A percentile compares a stretch with the other conserved stretches of the same genome.
Conservation (phyloP, 2,329 filamentous ascomycete species). For the Epichloe uncinata region DNA sequence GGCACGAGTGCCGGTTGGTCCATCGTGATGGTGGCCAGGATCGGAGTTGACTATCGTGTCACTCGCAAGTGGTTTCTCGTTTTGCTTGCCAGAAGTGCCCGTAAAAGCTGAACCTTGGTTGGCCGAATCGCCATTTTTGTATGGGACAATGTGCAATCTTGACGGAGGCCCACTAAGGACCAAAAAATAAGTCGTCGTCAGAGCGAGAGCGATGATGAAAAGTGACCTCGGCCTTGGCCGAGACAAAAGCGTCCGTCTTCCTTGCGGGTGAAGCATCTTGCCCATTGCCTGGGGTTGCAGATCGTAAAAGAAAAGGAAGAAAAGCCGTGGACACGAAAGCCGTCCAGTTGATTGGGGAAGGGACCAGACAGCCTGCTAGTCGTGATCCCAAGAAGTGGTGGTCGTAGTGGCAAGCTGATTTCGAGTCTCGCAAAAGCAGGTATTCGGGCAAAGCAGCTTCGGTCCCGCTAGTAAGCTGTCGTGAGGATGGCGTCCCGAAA, state of each 20-base stretch:
- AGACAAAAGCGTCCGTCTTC: slow-evolving; percentile 17
- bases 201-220: slow-evolving; percentile 25
- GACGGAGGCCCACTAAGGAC: slow-evolving; percentile 24
- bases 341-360: not conserved
- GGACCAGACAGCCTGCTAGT: slow-evolving; percentile 3
- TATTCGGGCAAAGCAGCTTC: not conserved
- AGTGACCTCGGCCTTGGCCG: slow-evolving; percentile 29
- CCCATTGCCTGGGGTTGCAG: slow-evolving; percentile 8
- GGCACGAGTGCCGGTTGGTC: slow-evolving; percentile 9
- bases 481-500: not conserved
- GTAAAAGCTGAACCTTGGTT: not conserved
- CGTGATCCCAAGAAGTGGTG: not conserved
- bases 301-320: not conserved
- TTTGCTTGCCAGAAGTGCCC: not conserved
- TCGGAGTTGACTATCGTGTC: not conserved
- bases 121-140: slow-evolving; percentile 6
- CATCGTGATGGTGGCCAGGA: slow-evolving; percentile 6
- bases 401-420: not conserved
- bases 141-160: slow-evolving; percentile 23
- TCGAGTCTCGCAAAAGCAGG: too few relatives aligned
- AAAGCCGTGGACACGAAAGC: not conserved
- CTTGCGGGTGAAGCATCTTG: slow-evolving; percentile 21
- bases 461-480: not conserved
- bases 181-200: slow-evolving; percentile 30
- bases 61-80: not conserved